phyloP scores from a whole-genome alignment of 371 early-diverging fungal genomes.

The Amoeboaphelidium protococcarum region DNA sequence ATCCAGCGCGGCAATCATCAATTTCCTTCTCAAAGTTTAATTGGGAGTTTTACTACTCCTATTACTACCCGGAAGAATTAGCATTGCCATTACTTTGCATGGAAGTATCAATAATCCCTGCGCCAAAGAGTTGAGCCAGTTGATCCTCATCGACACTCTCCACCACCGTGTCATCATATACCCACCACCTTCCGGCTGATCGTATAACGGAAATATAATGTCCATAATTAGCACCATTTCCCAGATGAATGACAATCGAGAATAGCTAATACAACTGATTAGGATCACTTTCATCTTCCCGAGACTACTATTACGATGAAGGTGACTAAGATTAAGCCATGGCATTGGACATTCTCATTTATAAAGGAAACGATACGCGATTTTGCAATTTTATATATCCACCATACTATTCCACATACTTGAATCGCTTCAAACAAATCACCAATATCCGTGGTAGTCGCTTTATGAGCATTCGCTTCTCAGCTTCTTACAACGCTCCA shows the following conservation, averaged over 20 bases:
- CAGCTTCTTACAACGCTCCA: not conserved
- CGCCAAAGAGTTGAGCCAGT: not conserved
- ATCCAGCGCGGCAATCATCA: no score
- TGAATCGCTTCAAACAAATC: not conserved
- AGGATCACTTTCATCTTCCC: no score
- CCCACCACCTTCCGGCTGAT: not conserved
- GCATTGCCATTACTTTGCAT: no score
- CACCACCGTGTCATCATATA: not conserved
- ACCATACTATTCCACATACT: not conserved
- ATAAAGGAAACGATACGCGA: not conserved
- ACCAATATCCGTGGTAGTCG: not conserved
- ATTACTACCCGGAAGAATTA: no score
- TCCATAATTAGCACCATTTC: not conserved
- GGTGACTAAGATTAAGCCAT: no score
- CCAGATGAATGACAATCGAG: not conserved
- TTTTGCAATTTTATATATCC: not conserved
- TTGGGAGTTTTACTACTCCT: no score
- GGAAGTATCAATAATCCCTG: no score
- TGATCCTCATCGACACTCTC: not conserved
- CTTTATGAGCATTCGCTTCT: not conserved
- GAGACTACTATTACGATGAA: no score
- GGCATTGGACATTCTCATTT: no score
- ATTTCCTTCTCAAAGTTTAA: no score
- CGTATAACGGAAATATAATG: not conserved
- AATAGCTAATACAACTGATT: not conserved